Evolutionary conservation across 73 alveolate species (phyloP).

Genomic region (Effrenium voratum): DNA sequence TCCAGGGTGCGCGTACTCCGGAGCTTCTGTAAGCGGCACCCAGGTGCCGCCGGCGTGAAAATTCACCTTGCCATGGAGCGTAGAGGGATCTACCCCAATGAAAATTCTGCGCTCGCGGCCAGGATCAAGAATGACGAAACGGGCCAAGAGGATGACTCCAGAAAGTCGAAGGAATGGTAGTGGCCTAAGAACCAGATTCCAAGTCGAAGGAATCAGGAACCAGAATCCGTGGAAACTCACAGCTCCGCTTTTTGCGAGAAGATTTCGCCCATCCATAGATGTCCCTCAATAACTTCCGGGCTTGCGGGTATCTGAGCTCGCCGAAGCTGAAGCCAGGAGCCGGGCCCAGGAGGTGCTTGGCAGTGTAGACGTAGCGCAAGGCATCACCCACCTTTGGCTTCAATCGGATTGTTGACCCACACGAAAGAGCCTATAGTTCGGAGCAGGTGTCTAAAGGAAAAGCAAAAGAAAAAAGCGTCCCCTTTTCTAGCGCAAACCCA

Average conservation of each 20-base stretch:
- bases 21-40: slow-evolving; percentile 58
- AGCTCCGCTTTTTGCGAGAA: not conserved
- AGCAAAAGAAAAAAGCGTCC: too few species aligned
- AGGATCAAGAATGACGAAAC: slow-evolving; percentile 40
- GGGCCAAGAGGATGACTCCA: slow-evolving; percentile 91
- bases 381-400: slow-evolving; percentile 47
- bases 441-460: too few species aligned
- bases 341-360: slow-evolving; percentile 71
- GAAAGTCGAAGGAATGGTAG: slow-evolving; percentile 83
- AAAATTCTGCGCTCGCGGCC: not conserved
- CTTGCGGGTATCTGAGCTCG: too few species aligned
- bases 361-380: slow-evolving; percentile 45
- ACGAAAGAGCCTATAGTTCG: too few species aligned
- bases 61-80: slow-evolving; percentile 1
- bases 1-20: slow-evolving; percentile 79
- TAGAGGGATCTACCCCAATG: not conserved
- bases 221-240: not conserved
- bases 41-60: slow-evolving; percentile 74
- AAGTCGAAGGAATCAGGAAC: too few species aligned
- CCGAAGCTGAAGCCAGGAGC: too few species aligned
- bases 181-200: slow-evolving; percentile 60
- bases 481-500: too few species aligned
- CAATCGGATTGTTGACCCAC: too few species aligned
- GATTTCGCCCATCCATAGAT: not conserved
- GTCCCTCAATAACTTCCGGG: not conserved